Evolutionary conservation across 2,329 filamentous ascomycete genomes (phyloP), one percentile per base, ranked within the genome.

Genomic region (Metarhizium album): DNA sequence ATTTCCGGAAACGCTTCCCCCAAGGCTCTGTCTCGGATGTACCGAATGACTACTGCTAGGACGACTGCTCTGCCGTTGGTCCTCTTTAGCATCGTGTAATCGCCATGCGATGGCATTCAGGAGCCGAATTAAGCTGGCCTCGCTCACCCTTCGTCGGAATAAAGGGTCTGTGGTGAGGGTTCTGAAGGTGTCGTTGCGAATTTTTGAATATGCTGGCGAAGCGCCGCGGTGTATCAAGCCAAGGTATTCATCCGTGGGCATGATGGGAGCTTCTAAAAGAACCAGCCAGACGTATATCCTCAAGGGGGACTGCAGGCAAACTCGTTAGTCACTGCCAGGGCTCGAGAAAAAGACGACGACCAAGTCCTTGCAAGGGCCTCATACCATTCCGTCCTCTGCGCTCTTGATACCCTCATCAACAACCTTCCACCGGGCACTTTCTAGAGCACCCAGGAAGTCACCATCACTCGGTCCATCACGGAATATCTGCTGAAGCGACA

Each of bases 211-310:
- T 45, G 90, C 90, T 1, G 91, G 90, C 3, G 91, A 97, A 23
- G 91, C 87, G 55, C 93, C 91, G 56, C 93, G 88, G 63, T 95
- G 90, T 57, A 98, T 86, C 43, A 97, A 84, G 52, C 81, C 79
- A 57, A 97, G 86, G 66, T 98, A 98, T 54, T 85, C 78, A 60
- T 95, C 87, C 52, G 93, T 95, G 43, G 84, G 79, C 55, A 96
- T 74, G 42, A 95, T 82, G 6, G 89, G 84, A 31, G 90, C 84
- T 63, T 95, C 87, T 59, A 98, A 84, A 13, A 98, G 80, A 58
- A 95, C 87, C 40, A 97, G 79, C 93, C 93, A 98, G 57, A 95
- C 82, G 67, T 98, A 97, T 65, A 97, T 94, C 61, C 93, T 85
- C 55, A 93, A 74, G 45, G 90, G 85, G 20, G 93, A 98, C 91